Conservation (phyloP, 495 filamentous ascomycete species). For the Tuber melanosporum region DNA sequence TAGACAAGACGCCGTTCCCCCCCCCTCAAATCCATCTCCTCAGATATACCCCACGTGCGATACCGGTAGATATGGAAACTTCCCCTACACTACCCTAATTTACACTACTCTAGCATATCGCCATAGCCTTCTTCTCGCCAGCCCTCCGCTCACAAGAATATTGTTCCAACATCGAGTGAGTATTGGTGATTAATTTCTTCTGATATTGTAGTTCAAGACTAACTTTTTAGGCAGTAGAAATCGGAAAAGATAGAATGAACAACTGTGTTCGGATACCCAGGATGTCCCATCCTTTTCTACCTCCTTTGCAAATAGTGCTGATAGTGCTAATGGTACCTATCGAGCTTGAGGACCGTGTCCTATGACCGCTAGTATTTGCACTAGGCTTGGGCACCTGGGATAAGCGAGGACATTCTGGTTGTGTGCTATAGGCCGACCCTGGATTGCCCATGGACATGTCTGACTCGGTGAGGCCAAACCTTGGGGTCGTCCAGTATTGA, state of each 20-base stretch:
- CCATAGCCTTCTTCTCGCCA: neutral
- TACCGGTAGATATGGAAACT: neutral
- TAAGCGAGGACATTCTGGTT: no score
- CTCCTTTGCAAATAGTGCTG: no score
- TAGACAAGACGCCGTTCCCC: neutral
- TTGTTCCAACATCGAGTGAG: neutral
- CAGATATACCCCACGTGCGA: neutral
- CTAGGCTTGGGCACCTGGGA: no score
- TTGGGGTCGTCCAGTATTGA: neutral
- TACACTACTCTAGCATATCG: neutral
- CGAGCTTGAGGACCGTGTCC: no score
- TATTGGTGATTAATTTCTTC: neutral
- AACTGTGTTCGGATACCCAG: no score
- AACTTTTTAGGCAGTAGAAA: no score
- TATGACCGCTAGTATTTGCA: no score
- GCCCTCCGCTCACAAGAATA: neutral
- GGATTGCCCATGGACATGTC: neutral
- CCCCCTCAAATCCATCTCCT: neutral
- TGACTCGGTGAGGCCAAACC: neutral
- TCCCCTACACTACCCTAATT: neutral
- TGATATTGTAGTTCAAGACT: neutral
- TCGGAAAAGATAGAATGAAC: no score
- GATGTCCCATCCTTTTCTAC: no score
- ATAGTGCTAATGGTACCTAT: no score
- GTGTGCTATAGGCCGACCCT: neutral